Base-by-base conservation (phyloP, 2,329 filamentous ascomycete genomes). In the Blumeriella jaapii region DNA sequence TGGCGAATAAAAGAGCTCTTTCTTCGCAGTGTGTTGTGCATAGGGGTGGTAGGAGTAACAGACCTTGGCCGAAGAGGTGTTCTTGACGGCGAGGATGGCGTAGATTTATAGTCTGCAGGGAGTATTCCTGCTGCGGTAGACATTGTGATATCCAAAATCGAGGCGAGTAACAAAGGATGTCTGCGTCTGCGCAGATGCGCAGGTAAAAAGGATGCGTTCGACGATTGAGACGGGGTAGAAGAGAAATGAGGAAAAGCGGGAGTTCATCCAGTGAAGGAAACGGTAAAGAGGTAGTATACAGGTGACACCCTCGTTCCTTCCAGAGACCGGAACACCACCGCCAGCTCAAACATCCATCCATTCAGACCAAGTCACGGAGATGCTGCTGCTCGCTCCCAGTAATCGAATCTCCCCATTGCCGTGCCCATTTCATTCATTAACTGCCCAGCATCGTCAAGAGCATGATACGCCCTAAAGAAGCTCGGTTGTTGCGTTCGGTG, bases 1-100 rank as follows among this genome's bases (percentile, higher is more conserved):
- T 37, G 47, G 4, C 44, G 39, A 6, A 48, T 27, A 36, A 55
- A 54, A 11, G 52, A 55, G 14, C 28, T 34, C 50, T 59, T 54
- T 30, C 54, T 34, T 34, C 53, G 55, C 40, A 62, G 33, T 20
- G 47, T 39, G 34, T 50, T 51, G 3, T 35, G 17, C 14, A 24
- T 32, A 4, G 43, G 34, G 16, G 12, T 4, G 4, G 34, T 36
- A 29, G 42, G 25, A 37, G 44, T 41, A 15, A 41, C 32, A 16
- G 38, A 34, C 31, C 27, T 43, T 10, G 37, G 34, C 25, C 38
- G 39, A 13, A 48, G 35, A 31, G 44, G 45, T 2, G 31, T 27
- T 44, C 50, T 45, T 14, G 26, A 26, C n/a, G 34, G 30, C n/a
- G 35, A 27, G 9, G 29, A 18, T 33, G 20, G 6, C 25, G 27